Conservation (phyloP, 441 rosid genomes). For the Jatropha podagrica region DNA sequence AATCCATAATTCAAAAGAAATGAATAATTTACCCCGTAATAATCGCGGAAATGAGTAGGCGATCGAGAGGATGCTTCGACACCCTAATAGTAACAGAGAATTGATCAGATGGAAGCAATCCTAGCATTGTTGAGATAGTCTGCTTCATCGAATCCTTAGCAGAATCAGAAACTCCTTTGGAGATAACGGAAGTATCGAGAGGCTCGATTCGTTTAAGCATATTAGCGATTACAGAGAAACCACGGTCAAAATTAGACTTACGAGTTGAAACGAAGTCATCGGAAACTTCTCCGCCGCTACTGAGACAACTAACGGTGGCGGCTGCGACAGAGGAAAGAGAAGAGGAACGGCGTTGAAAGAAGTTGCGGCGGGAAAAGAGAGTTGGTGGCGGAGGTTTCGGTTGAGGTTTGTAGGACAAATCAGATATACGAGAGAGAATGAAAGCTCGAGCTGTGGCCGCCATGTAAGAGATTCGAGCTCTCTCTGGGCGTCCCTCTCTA, state of each 20-base stretch:
- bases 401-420: slow-evolving; percentile 23
- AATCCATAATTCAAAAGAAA: background rate
- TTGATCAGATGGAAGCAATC: slow-evolving; percentile 86
- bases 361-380: background rate
- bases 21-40: slow-evolving; percentile 62
- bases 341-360: slow-evolving; percentile 4
- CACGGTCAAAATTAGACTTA: slow-evolving; percentile 61
- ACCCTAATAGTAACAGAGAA: slow-evolving; percentile 58
- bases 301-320: slow-evolving; percentile 54
- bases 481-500: slow-evolving; percentile 18
- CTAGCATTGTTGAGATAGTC: slow-evolving; percentile 84
- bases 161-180: slow-evolving; percentile 74
- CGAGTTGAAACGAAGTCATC: slow-evolving; percentile 81
- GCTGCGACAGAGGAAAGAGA: background rate
- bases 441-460: slow-evolving; percentile 70
- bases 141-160: slow-evolving; percentile 84
- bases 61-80: slow-evolving; percentile 56
- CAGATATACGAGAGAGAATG: slow-evolving; percentile 47
- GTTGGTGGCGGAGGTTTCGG: background rate
- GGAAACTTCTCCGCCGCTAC: slow-evolving; percentile 66
- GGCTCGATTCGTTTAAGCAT: slow-evolving; percentile 74
- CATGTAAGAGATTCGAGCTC: slow-evolving; percentile 37
- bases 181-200: slow-evolving; percentile 67
- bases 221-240: slow-evolving; percentile 69
- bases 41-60: slow-evolving; percentile 68